phyloP scores from a whole-genome alignment of 306 rosid genomes.

The Prunus mongolica region DNA sequence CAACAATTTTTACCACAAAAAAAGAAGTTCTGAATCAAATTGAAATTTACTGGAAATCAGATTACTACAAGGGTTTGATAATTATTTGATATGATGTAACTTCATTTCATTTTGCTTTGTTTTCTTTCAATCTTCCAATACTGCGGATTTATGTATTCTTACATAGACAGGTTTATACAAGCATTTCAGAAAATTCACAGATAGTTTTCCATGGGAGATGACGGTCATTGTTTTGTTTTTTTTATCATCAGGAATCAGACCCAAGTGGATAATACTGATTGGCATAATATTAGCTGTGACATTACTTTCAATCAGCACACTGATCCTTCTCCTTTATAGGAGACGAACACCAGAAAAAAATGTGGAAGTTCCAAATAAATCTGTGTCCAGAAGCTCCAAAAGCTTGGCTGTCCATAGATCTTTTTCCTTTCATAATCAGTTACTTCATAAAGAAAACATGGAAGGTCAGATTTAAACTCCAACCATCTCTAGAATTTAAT shows the following conservation, averaged over 20 bases:
- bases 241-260: conserved; percentile 36
- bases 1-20: no score
- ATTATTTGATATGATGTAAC: background rate
- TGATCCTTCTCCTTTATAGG: conserved; percentile 35
- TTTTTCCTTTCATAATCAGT: conserved; percentile 29
- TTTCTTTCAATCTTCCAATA: background rate
- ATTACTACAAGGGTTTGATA: background rate
- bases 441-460: conserved; percentile 26
- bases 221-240: conserved; percentile 19
- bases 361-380: conserved; percentile 26
- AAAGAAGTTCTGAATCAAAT: background rate
- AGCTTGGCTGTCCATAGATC: conserved; percentile 31
- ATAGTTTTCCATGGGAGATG: background rate
- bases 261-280: conserved; percentile 25
- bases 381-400: conserved; percentile 40
- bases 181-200: conserved; percentile 4
- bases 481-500: background rate
- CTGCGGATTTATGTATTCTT: background rate
- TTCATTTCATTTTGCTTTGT: background rate
- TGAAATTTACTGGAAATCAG: background rate
- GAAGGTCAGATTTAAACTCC: conserved; percentile 41
- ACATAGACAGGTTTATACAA: background rate
- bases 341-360: conserved; percentile 23
- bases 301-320: conserved; percentile 34
- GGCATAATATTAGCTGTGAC: conserved; percentile 40